These are phyloP conservation scores for Solanum acaule DNA, from an alignment of 257 asterid genomes.

Conservation along the genomic window DNA sequence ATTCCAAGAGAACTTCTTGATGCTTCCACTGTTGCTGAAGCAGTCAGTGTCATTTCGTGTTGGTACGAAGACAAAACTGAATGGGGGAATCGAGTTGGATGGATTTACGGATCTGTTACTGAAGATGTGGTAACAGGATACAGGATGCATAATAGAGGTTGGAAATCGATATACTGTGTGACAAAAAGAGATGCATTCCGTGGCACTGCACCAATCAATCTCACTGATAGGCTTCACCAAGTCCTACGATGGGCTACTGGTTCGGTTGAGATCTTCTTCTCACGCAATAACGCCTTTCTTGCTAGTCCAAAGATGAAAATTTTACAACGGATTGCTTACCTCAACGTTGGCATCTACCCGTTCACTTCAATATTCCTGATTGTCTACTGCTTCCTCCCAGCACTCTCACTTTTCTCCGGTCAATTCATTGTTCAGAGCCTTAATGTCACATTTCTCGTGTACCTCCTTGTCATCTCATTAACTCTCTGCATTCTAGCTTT, in stretches of 20 bases:
- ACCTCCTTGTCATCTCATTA: slow-evolving; percentile 58
- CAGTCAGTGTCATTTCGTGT: slow-evolving; percentile 78
- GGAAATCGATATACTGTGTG: slow-evolving; percentile 79
- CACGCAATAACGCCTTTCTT: slow-evolving; percentile 63
- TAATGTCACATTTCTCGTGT: slow-evolving; percentile 54
- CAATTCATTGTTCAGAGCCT: slow-evolving; percentile 67
- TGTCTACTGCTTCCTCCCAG: slow-evolving; percentile 87
- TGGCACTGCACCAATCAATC: slow-evolving; percentile 82
- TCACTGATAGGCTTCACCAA: slow-evolving; percentile 83
- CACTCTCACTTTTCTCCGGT: slow-evolving; percentile 72
- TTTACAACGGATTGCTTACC: slow-evolving; percentile 67
- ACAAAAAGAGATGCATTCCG: slow-evolving; percentile 87
- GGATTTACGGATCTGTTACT: slow-evolving; percentile 86
- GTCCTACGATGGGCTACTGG: slow-evolving; percentile 96
- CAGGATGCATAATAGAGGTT: slow-evolving; percentile 83
- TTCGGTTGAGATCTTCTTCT: slow-evolving; percentile 80
- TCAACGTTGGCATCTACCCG: slow-evolving; percentile 77
- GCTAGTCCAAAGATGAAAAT: slow-evolving; percentile 73
- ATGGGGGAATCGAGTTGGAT: slow-evolving; percentile 88
- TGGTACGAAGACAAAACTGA: slow-evolving; percentile 92
- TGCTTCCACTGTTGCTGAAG: slow-evolving; percentile 81
- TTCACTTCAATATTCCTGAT: slow-evolving; percentile 72
- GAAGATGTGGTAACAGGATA: slow-evolving; percentile 90
- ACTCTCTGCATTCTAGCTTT: slow-evolving; percentile 58
- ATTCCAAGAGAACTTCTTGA: slow-evolving; percentile 69